Evolutionary conservation across 148 eudicot genomes (phyloP).

Genomic region (Cornus florida): DNA sequence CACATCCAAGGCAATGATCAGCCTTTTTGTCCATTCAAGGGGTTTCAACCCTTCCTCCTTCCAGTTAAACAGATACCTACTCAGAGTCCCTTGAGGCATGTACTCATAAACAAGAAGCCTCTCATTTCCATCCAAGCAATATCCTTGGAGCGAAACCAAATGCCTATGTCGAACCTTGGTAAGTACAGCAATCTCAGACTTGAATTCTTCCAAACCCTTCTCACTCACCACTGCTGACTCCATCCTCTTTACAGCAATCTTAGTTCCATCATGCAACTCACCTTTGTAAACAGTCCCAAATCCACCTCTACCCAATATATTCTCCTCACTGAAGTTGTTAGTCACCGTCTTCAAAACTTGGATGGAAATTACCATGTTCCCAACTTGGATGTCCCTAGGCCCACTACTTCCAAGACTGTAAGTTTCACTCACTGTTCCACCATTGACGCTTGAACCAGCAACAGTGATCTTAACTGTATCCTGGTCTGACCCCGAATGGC

Average conservation of each 20-base stretch:
- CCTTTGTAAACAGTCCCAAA: slow-evolving; percentile 69
- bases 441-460: slow-evolving; percentile 40
- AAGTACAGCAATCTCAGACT: slow-evolving; percentile 62
- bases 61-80: slow-evolving; percentile 52
- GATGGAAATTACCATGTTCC: slow-evolving; percentile 48
- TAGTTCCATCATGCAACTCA: slow-evolving; percentile 58
- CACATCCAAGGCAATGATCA: slow-evolving; percentile 40
- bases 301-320: slow-evolving; percentile 56
- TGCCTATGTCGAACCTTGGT: slow-evolving; percentile 68
- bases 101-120: slow-evolving; percentile 68
- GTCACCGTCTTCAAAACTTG: slow-evolving; percentile 51
- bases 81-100: slow-evolving; percentile 66
- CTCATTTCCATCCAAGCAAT: slow-evolving; percentile 59
- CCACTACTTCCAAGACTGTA: slow-evolving; percentile 38
- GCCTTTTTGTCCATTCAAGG: slow-evolving; percentile 36
- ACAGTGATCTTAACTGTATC: slow-evolving; percentile 63
- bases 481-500: slow-evolving; percentile 52
- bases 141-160: slow-evolving; percentile 59
- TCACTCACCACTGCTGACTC: slow-evolving; percentile 44
- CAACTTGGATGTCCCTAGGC: slow-evolving; percentile 38
- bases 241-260: slow-evolving; percentile 67
- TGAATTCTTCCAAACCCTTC: slow-evolving; percentile 61
- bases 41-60: slow-evolving; percentile 42
- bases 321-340: slow-evolving; percentile 43
- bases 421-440: slow-evolving; percentile 39